A percentile compares a stretch with the other conserved stretches of the same genome.
These are phyloP conservation scores for Kazachstania viticola DNA, from an alignment of 805 yeast species.

Conservation along the genomic window DNA sequence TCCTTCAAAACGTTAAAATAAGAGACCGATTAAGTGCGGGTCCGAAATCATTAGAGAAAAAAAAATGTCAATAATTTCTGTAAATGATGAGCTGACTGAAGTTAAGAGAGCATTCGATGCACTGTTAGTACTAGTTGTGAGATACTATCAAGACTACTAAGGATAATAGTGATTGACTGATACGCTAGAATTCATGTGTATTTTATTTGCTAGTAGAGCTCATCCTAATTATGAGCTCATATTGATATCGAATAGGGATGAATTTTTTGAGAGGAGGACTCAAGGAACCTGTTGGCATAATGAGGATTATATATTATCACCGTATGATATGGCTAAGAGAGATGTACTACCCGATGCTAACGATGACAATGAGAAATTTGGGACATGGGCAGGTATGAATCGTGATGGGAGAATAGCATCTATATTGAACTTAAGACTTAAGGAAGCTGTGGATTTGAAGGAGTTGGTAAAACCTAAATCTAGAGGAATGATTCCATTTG, in stretches of 20 bases:
- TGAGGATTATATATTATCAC: slow-evolving; percentile 38
- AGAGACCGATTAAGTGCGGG: too few species aligned
- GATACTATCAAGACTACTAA: too few species aligned
- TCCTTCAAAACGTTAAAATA: too few species aligned
- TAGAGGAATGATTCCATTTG: slow-evolving; percentile 36
- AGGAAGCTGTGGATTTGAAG: slow-evolving; percentile 1
- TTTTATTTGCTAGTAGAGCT: slow-evolving; percentile 50
- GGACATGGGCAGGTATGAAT: slow-evolving; percentile 85
- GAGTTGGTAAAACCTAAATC: slow-evolving; percentile 18
- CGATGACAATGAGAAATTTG: slow-evolving; percentile 45
- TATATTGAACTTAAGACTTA: slow-evolving; percentile 59
- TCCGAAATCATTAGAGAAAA: too few species aligned
- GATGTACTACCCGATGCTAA: slow-evolving; percentile 3
- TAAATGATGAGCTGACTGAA: too few species aligned
- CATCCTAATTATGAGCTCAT: slow-evolving; percentile 71
- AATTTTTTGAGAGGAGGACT: slow-evolving; percentile 65
- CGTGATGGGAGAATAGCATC: slow-evolving; percentile 52
- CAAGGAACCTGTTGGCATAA: slow-evolving; percentile 36
- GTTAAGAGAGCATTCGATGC: too few species aligned
- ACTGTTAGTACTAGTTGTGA: too few species aligned
- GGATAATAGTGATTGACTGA: too few species aligned
- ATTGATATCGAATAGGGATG: slow-evolving; percentile 78
- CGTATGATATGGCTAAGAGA: slow-evolving; percentile 49
- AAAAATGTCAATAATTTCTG: too few species aligned
- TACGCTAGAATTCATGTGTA: too few species aligned